These are phyloP conservation scores for Atkinsonella texensis DNA, from an alignment of 2,329 filamentous ascomycete genomes.

Conservation along the genomic window DNA sequence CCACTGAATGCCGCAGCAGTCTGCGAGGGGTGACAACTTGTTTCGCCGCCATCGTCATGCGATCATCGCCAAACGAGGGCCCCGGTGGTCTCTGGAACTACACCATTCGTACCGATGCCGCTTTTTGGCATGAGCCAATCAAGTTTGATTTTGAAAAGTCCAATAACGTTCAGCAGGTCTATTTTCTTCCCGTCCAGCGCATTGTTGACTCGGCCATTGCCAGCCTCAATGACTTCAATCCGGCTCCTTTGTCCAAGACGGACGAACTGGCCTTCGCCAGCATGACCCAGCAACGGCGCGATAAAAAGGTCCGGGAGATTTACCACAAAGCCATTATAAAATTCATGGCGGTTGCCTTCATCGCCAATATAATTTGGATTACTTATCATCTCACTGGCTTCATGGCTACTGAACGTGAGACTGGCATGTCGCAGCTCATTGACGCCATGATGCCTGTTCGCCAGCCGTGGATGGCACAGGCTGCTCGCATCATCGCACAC, in stretches of 20 bases:
- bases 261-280: conserved; percentile 69
- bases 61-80: conserved; percentile 63
- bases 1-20: conserved; percentile 49
- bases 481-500: conserved; percentile 64
- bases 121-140: conserved; percentile 41
- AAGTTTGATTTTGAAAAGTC: conserved; percentile 52
- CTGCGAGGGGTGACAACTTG: conserved; percentile 58
- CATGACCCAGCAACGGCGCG: conserved; percentile 53
- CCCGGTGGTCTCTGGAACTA: conserved; percentile 67
- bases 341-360: conserved; percentile 66
- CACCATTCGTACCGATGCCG: conserved; percentile 64
- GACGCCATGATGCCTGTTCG: conserved; percentile 83
- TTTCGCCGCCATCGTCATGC: conserved; percentile 63
- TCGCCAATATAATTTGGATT: conserved; percentile 68
- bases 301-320: conserved; percentile 48
- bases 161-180: conserved; percentile 66
- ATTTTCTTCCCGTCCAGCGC: conserved; percentile 66
- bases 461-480: conserved; percentile 63
- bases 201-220: conserved; percentile 67
- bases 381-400: conserved; percentile 81
- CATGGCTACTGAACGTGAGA: conserved; percentile 74
- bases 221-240: conserved; percentile 30
- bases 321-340: conserved; percentile 65
- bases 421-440: conserved; percentile 76
- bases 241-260: conserved; percentile 23